phyloP scores from a whole-genome alignment of 129 eudicot species.

The Glebionis coronaria region DNA sequence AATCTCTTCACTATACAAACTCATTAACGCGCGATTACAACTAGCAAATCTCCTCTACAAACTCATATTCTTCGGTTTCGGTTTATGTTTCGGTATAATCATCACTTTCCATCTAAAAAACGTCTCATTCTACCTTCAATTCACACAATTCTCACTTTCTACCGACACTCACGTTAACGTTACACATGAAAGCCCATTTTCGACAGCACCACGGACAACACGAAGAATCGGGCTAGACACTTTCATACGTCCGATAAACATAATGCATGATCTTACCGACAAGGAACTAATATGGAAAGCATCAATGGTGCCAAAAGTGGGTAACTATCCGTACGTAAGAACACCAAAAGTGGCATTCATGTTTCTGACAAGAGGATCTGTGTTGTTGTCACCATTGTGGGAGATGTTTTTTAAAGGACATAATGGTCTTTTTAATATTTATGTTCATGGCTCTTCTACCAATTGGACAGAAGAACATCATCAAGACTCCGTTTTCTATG shows the following conservation, averaged over 20 bases:
- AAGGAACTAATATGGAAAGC: conserved; percentile 60
- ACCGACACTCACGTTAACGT: conserved; percentile 12
- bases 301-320: conserved; percentile 53
- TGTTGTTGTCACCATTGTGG: conserved; percentile 71
- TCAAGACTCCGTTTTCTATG: conserved; percentile 47
- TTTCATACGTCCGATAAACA: conserved; percentile 22
- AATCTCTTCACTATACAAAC: conserved; percentile 13
- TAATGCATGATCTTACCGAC: conserved; percentile 48
- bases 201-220: conserved; percentile 15
- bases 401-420: conserved; percentile 70
- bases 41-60: conserved; percentile 39
- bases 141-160: conserved; percentile 35
- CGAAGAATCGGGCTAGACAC: conserved; percentile 12
- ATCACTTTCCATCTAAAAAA: conserved; percentile 48
- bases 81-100: conserved; percentile 52
- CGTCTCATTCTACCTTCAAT: conserved; percentile 43
- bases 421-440: conserved; percentile 54
- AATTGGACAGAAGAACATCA: conserved; percentile 44
- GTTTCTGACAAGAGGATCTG: conserved; percentile 60
- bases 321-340: conserved; percentile 34
- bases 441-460: conserved; percentile 58
- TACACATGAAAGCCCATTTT: not conserved
- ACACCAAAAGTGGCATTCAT: conserved; percentile 69
- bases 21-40: conserved; percentile 29
- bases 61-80: conserved; percentile 51